Base-by-base conservation (phyloP, 192 early-diverging fungal species). In the Umbelopsis isabellina region DNA sequence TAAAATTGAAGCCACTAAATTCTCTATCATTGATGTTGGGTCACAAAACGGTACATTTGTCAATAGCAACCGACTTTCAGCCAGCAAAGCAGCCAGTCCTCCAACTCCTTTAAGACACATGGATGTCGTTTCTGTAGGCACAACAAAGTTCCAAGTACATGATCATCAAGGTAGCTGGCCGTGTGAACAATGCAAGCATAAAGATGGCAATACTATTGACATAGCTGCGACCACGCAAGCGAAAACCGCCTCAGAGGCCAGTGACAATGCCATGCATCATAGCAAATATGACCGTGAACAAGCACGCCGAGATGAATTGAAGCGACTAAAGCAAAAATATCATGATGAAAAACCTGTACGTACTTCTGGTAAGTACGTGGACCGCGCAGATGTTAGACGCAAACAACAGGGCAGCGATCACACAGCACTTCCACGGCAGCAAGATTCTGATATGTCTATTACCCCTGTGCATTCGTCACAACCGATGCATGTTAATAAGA, bases 31-130 rank as follows among this genome's bases (percentile, higher is more conserved):
- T 5, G 91, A 92, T 53, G 79, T 78, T 27, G 91, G 91, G 8
- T 94, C 93, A 13, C 88, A 87, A 6, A 89, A 94, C 52, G 93
- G 93, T 4, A 93, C 93, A 1, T 88, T 89, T 70, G 71, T 93
- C 44, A 93, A 94, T 72, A 82, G 79, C 8, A 48, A 74, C 25
- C 80, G 93, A 27, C 77, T 94, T 12, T 91, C 91, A 0, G 79
- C 81, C 4, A 44, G 89, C 46, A 94, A 91, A 70, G 64, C 73
- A 3, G 82, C 86, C 21, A 91, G 90, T 71, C 76, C 82, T 23
- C 93, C 93, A 0, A 72, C 65, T 10, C 68, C 48, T 18, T 68
- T 94, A 18, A 45, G 73, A 4, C 90, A 94, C 70, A 41, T 80
- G 49, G 90, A 92, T 73, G 72, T 30, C 1, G 16, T 94, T 2